Evolutionary conservation across 2,329 filamentous ascomycete species (phyloP).

Genomic region (Microascus cirrosus): DNA sequence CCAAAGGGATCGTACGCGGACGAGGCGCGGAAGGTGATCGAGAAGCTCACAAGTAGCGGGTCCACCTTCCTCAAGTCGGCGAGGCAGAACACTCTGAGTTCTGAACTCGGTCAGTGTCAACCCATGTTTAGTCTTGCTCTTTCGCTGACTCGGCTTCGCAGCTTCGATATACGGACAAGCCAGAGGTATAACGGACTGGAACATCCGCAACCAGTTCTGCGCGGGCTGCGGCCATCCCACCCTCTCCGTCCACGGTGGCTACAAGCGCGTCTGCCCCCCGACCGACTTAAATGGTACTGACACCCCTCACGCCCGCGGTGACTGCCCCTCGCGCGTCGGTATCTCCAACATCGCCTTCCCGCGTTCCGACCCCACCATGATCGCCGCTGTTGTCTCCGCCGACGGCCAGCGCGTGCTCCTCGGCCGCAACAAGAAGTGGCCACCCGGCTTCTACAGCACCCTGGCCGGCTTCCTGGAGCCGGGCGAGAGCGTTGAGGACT

Average conservation of each 20-base stretch:
- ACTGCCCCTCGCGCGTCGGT: constrained; percentile 73
- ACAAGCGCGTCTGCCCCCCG: constrained; percentile 69
- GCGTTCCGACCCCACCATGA: constrained; percentile 87
- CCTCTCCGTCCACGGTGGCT: constrained; percentile 66
- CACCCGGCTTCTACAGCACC: constrained; percentile 76
- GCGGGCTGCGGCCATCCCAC: constrained; percentile 78
- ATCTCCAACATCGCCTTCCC: constrained; percentile 89
- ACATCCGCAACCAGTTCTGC: constrained; percentile 84
- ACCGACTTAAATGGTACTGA: constrained; percentile 45
- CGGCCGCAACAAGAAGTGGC: constrained; percentile 76
- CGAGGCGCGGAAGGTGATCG: constrained; percentile 39
- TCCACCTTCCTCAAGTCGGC: constrained; percentile 57
- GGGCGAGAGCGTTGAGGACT: constrained; percentile 75
- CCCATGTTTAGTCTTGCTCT: not conserved
- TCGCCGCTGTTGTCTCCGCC: constrained; percentile 79
- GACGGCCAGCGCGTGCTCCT: constrained; percentile 71
- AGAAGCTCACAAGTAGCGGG: constrained; percentile 38
- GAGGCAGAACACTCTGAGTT: constrained; percentile 46
- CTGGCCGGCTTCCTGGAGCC: constrained; percentile 82
- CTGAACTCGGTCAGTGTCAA: constrained; percentile 43
- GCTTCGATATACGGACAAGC: constrained; percentile 77
- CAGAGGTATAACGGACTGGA: constrained; percentile 86
- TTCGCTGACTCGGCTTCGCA: not conserved
- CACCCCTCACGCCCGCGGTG: constrained; percentile 41
- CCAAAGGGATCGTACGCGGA: constrained; percentile 53